Base-by-base conservation (phyloP, 2,329 filamentous ascomycete species). In the Aspergillus quadrilineatus region DNA sequence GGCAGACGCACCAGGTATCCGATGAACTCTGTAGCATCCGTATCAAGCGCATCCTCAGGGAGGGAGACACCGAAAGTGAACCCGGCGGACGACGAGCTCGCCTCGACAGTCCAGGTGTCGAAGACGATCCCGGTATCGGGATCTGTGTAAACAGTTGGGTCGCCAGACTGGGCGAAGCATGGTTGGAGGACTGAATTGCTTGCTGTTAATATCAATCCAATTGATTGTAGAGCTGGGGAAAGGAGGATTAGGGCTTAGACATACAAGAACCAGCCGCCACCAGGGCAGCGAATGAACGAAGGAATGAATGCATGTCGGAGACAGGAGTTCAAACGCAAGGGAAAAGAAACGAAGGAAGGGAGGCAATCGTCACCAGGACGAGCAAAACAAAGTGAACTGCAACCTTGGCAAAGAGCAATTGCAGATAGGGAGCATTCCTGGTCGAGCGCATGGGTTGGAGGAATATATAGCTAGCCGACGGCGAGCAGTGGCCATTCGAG, bases 31-130 rank as follows among this genome's bases (percentile, higher is more conserved):
- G 73, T 77, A 4, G 78, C 75, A 51, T 80, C 77, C 22, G 67
- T 77, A 0, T 72, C 77, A 45, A 79, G 60, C 1, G 80, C 81
- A 65, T 79, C 71, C 14, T 69, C 62, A 4, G 84, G 84, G 14
- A 86, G 72, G 1, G 80, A 80, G 50, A 86, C 64, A 64, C 84
- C 84, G 49, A 82, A 82, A 32, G 77, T 79, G 50, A 82, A 75
- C 36, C 78, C 78, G 55, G 78, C 80, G 14, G 67, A 61, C 14
- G 75, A 75, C 7, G 75, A 69, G 4, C 70, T 70, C 52, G 74
- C 69, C 36, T 68, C 63, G 36, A 80, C 76, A 10, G 69, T 74
- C 67, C 77, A 82, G 47, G 80, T 80, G 63, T 80, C 78, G 69
- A 85, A 84, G 29, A 69, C 73, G 62, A 85, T 84, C 17, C 80